phyloP scores from a whole-genome alignment of 2,329 filamentous ascomycete genomes.

The Amauroascus verrucosus region DNA sequence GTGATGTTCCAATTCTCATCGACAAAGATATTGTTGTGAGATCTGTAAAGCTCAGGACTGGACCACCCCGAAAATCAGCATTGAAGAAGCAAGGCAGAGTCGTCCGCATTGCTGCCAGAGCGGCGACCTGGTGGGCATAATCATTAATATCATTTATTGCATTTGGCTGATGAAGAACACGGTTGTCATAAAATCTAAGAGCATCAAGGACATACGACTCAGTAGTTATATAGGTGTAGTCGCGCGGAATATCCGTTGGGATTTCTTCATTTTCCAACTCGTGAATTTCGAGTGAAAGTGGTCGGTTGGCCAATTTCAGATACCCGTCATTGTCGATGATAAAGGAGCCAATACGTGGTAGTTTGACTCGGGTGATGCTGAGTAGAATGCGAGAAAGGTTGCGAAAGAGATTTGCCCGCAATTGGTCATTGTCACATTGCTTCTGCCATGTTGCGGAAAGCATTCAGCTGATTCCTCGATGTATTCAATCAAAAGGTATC shows the following conservation, averaged over 20 bases:
- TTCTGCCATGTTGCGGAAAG: slow-evolving; percentile 20
- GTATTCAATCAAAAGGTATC: slow-evolving; percentile 20
- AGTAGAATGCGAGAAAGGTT: slow-evolving; percentile 6
- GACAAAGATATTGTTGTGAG: slow-evolving; percentile 32
- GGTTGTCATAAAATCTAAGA: slow-evolving; percentile 23
- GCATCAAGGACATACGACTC: slow-evolving; percentile 23
- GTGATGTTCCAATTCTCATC: slow-evolving; percentile 29
- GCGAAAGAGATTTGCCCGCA: slow-evolving; percentile 17
- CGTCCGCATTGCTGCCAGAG: slow-evolving; percentile 23
- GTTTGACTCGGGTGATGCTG: slow-evolving; percentile 13
- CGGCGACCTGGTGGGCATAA: slow-evolving; percentile 24
- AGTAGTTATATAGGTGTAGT: slow-evolving; percentile 20
- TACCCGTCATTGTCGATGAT: slow-evolving; percentile 22
- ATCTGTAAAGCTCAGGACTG: slow-evolving; percentile 30
- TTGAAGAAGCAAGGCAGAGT: slow-evolving; percentile 22
- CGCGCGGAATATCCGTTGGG: slow-evolving; percentile 19
- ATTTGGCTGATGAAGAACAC: slow-evolving; percentile 23
- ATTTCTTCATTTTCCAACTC: slow-evolving; percentile 23
- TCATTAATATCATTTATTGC: slow-evolving; percentile 18
- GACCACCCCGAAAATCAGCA: slow-evolving; percentile 25
- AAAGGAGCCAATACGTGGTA: slow-evolving; percentile 29
- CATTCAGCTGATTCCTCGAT: slow-evolving; percentile 18
- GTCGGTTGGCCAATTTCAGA: slow-evolving; percentile 20
- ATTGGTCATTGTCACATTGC: slow-evolving; percentile 12
- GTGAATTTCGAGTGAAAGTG: slow-evolving; percentile 20